These are phyloP conservation scores for Massospora cicadina DNA, from an alignment of 371 early-diverging fungal species.

Conservation along the genomic window DNA sequence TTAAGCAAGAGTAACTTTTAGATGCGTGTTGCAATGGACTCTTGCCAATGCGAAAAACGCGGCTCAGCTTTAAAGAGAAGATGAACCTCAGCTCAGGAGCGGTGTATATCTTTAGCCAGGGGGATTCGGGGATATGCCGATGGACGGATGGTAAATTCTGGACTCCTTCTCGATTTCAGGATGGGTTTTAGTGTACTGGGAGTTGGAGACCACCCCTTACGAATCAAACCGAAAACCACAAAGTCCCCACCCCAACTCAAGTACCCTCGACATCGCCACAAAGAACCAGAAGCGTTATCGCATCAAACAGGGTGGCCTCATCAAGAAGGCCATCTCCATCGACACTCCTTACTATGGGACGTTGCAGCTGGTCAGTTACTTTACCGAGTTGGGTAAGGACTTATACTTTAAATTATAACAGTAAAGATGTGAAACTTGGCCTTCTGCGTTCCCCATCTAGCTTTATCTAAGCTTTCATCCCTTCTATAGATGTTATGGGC, in stretches of 20 bases:
- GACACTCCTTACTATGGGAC: background rate
- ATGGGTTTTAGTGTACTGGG: constrained; percentile 60
- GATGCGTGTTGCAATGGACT: background rate
- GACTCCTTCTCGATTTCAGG: constrained; percentile 65
- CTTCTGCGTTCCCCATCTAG: background rate
- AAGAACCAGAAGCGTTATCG: background rate
- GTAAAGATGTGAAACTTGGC: background rate
- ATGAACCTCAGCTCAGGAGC: background rate
- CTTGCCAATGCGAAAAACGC: background rate
- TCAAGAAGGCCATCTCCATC: background rate
- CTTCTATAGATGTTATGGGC: no score
- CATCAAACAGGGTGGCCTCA: background rate
- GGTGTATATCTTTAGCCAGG: background rate
- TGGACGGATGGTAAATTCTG: constrained; percentile 80
- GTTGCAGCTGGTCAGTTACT: background rate
- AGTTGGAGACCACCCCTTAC: constrained; percentile 24
- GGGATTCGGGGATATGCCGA: constrained; percentile 43
- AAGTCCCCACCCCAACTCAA: background rate
- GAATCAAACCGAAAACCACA: background rate
- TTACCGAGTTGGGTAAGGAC: background rate
- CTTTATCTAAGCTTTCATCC: no score
- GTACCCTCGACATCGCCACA: background rate
- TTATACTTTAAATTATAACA: background rate
- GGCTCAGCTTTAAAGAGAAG: constrained; percentile 1
- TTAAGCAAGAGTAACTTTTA: background rate